phyloP scores from a whole-genome alignment of 2,329 filamentous ascomycete genomes.

The Apiospora marii region DNA sequence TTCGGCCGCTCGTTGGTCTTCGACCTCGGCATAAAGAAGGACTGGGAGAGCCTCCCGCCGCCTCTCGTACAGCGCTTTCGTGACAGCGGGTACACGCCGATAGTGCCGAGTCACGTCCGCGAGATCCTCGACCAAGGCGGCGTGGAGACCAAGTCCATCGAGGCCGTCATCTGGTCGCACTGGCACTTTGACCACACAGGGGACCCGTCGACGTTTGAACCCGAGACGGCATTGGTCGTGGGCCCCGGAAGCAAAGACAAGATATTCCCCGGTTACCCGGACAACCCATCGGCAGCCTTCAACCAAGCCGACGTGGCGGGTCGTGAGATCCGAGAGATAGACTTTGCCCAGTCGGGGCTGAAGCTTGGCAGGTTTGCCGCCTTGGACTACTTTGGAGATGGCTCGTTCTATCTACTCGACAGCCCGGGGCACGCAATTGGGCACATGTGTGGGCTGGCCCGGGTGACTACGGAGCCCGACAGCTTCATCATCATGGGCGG shows the following conservation, averaged over 20 bases:
- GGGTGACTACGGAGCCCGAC: slow-evolving; percentile 41
- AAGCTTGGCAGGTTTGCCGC: slow-evolving; percentile 37
- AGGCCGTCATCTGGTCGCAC: slow-evolving; percentile 51
- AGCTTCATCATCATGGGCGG: slow-evolving; percentile 52
- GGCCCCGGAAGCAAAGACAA: slow-evolving; percentile 38
- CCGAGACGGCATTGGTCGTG: slow-evolving; percentile 51
- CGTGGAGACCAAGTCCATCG: slow-evolving; percentile 30
- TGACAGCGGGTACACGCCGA: slow-evolving; percentile 22
- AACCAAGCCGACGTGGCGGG: slow-evolving; percentile 37
- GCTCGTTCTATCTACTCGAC: slow-evolving; percentile 45
- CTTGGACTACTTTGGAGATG: slow-evolving; percentile 44
- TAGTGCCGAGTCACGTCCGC: slow-evolving; percentile 33
- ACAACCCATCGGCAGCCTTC: slow-evolving; percentile 33
- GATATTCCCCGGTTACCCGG: slow-evolving; percentile 34
- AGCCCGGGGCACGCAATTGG: slow-evolving; percentile 43
- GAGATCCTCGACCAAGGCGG: slow-evolving; percentile 36
- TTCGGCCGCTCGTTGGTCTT: slow-evolving; percentile 35
- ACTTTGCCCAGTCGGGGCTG: slow-evolving; percentile 30
- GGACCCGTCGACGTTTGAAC: slow-evolving; percentile 52
- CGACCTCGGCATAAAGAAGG: slow-evolving; percentile 29
- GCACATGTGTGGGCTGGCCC: slow-evolving; percentile 47
- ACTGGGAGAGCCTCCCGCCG: slow-evolving; percentile 27
- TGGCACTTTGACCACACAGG: slow-evolving; percentile 59
- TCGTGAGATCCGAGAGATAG: slow-evolving; percentile 36
- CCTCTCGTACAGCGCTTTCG: slow-evolving; percentile 25